A percentile compares a stretch with the other conserved stretches of the same genome.
Evolutionary conservation across 1,284 basidiomycete genomes (phyloP).

Genomic region (Malassezia equina): DNA sequence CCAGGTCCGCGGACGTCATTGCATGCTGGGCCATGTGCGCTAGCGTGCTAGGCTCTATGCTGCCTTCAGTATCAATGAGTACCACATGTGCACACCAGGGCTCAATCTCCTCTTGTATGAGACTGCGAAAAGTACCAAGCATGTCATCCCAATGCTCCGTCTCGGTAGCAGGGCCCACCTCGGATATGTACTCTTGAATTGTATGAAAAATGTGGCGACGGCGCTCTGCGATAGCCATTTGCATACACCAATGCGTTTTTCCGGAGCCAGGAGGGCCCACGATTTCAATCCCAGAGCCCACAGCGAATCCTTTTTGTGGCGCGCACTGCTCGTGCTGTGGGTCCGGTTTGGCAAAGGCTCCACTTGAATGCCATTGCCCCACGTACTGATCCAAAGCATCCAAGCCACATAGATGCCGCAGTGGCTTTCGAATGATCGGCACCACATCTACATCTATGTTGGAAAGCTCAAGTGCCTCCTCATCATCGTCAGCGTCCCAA

Average conservation of each 20-base stretch:
- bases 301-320: background rate
- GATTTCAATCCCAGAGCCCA: conserved; percentile 12
- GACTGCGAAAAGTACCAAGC: background rate
- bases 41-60: background rate
- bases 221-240: conserved; percentile 12
- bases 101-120: conserved; percentile 2
- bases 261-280: conserved; percentile 13
- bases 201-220: conserved; percentile 4
- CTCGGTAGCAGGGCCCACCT: background rate
- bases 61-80: conserved; percentile 13
- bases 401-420: background rate
- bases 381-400: conserved; percentile 5
- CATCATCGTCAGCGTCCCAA: background rate
- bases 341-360: conserved; percentile 1
- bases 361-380: conserved; percentile 4
- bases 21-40: background rate
- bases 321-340: background rate
- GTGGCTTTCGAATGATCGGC: conserved; percentile 1
- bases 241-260: conserved; percentile 11
- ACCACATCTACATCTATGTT: background rate
- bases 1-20: background rate
- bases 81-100: conserved; percentile 18
- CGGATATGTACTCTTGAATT: background rate
- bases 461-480: background rate
- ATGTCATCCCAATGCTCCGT: background rate